Percentiles rank a stretch among this genome's conserved stretches.
These are phyloP conservation scores for Knufia fluminis DNA, from an alignment of 2,329 filamentous ascomycete genomes.

Conservation along the genomic window DNA sequence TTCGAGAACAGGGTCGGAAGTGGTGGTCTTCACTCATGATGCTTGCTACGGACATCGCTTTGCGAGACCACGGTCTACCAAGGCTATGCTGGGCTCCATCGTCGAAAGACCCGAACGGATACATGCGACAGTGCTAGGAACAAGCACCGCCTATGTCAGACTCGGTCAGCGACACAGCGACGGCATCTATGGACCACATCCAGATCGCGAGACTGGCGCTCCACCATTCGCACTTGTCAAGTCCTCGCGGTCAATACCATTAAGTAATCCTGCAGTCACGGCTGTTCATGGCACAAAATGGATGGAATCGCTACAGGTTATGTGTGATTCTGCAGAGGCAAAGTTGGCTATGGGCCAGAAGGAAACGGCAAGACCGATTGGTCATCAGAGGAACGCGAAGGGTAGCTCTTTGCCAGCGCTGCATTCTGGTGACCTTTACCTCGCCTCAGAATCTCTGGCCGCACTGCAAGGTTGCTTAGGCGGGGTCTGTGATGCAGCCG, in stretches of 20 bases:
- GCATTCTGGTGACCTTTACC: slow-evolving; percentile 83
- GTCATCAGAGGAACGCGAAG: slow-evolving; percentile 29
- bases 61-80: slow-evolving; percentile 69
- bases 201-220: slow-evolving; percentile 46
- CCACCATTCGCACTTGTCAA: slow-evolving; percentile 80
- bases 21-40: slow-evolving; percentile 81
- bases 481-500: slow-evolving; percentile 86
- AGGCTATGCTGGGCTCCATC: slow-evolving; percentile 63
- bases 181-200: slow-evolving; percentile 58
- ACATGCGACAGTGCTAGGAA: slow-evolving; percentile 69
- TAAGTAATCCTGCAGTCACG: slow-evolving; percentile 69
- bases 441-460: slow-evolving; percentile 74
- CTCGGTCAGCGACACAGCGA: slow-evolving; percentile 65
- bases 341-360: slow-evolving; percentile 69
- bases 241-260: slow-evolving; percentile 59
- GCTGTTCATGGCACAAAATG: slow-evolving; percentile 84
- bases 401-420: slow-evolving; percentile 46
- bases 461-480: slow-evolving; percentile 88
- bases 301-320: slow-evolving; percentile 82
- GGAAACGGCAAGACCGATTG: slow-evolving; percentile 59
- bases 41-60: slow-evolving; percentile 91
- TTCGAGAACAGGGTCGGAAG: slow-evolving; percentile 46
- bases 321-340: slow-evolving; percentile 73
- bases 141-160: slow-evolving; percentile 83
- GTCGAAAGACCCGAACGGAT: slow-evolving; percentile 91